phyloP scores from a whole-genome alignment of 2,329 filamentous ascomycete species.

The Microsporum ferrugineum region DNA sequence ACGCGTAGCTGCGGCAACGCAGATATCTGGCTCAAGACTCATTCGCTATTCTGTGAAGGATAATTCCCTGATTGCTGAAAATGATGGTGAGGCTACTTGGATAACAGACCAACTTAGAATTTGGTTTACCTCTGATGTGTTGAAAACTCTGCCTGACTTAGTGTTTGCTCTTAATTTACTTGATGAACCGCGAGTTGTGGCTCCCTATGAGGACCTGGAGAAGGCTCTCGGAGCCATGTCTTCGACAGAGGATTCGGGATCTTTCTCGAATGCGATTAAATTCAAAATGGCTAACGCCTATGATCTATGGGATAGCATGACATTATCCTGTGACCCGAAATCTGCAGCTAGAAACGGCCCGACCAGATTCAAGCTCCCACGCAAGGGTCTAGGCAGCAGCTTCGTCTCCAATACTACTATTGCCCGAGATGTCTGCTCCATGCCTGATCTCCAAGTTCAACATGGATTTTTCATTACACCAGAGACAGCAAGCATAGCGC shows the following conservation, averaged over 20 bases:
- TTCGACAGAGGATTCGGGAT: neutral
- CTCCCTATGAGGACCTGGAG: constrained; percentile 7
- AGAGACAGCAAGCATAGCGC: constrained; percentile 9
- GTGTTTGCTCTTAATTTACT: constrained; percentile 13
- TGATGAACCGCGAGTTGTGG: constrained; percentile 15
- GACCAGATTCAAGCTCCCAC: neutral
- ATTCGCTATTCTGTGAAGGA: constrained; percentile 6
- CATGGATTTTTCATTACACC: constrained; percentile 7
- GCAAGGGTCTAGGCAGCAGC: neutral
- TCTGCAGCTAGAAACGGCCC: constrained; percentile 9
- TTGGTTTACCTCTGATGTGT: constrained; percentile 5
- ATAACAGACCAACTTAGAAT: neutral
- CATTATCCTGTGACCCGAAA: constrained; percentile 11
- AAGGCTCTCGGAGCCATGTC: neutral
- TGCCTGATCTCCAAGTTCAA: constrained; percentile 3
- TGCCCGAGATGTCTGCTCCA: constrained; percentile 4
- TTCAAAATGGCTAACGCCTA: constrained; percentile 6
- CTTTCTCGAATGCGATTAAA: neutral
- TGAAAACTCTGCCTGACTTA: constrained; percentile 12
- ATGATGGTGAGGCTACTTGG: constrained; percentile 4
- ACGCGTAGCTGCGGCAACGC: constrained; percentile 1
- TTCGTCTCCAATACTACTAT: constrained; percentile 6
- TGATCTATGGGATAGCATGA: constrained; percentile 10
- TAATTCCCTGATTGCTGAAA: neutral
- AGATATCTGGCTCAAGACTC: neutral